Evolutionary conservation across 192 early-diverging fungal genomes (phyloP), one percentile per base, ranked within the genome.

Genomic region (Backusella parvicylindrica): DNA sequence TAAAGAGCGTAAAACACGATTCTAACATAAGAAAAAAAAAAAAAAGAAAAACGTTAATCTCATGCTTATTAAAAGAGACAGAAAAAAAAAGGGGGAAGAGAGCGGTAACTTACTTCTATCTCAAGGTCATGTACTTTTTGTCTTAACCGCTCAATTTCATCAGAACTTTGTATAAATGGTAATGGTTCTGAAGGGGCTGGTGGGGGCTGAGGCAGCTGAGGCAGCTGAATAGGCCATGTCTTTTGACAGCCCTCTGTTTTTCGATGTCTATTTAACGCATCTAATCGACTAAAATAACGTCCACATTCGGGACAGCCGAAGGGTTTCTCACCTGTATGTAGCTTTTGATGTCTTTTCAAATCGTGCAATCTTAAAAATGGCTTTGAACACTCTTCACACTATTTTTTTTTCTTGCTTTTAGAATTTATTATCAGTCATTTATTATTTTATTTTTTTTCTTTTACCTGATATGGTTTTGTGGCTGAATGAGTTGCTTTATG

Each of bases 321-420:
- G 2, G 87, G 87, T 64, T 82, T 80, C 72, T 88, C 87, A 13
- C 87, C 87, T 7, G 87, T 88, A 74, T 88, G 87, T 31, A 88
- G 75, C 63, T 86, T 79, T 67, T 81, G 71, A 68, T 88, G 87
- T 30, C 87, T 68, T 64, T 86, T 88, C 53, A 88, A 72, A 78
- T 88, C 87, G 73, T 88, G 85, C 11, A 84, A 77, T 1, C 87
- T 79, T 64, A 85, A 56, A 73, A 88, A 88, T 26, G 81, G 82
- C 43, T 85, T 75, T 32, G 77, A 75, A 50, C 87, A 88, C 21
- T 80, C 79, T n/a, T 38, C 41, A 36, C 79, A 80, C 77, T 79
- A 74, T 13, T 56, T 38, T 37, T 35, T 31, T 68, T 72, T n/a
- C n/a, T n/a, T n/a, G n/a, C n/a, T n/a, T 66, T 64, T 40, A n/a